A percentile compares a stretch with the other conserved stretches of the same genome.
phyloP scores from a whole-genome alignment of 805 yeast genomes.

The Candida awuae region DNA sequence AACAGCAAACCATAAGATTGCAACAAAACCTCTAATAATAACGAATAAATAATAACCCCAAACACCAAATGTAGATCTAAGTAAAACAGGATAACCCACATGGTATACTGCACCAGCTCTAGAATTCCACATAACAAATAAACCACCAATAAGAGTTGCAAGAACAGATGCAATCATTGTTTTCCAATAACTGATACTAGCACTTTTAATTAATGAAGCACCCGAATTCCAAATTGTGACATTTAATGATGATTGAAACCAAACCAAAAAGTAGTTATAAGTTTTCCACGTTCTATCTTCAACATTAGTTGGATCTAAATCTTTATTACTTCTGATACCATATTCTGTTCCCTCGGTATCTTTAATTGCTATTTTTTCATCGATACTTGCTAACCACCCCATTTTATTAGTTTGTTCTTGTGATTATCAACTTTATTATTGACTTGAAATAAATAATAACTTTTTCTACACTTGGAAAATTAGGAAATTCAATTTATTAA shows the following conservation, averaged over 20 bases:
- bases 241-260: conserved; percentile 22
- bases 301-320: conserved; percentile 32
- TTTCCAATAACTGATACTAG: conserved; percentile 27
- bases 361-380: conserved; percentile 2
- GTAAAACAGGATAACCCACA: conserved; percentile 40
- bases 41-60: conserved; percentile 39
- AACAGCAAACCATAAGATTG: conserved; percentile 40
- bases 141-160: conserved; percentile 39
- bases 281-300: conserved; percentile 31
- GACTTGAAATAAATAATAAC: too few relatives aligned
- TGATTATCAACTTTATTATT: too few relatives aligned
- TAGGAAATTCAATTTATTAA: too few relatives aligned
- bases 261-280: conserved; percentile 19
- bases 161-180: conserved; percentile 38
- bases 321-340: conserved; percentile 27
- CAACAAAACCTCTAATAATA: conserved; percentile 35
- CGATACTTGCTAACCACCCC: conserved; percentile 3
- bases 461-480: too few relatives aligned
- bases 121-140: conserved; percentile 38
- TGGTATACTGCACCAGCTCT: conserved; percentile 44
- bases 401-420: neutral
- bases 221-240: conserved; percentile 28
- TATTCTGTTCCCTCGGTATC: conserved; percentile 5
- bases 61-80: conserved; percentile 40
- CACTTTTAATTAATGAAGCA: conserved; percentile 20